phyloP scores from a whole-genome alignment of 129 eudicot species.

The Solidago caesia region DNA sequence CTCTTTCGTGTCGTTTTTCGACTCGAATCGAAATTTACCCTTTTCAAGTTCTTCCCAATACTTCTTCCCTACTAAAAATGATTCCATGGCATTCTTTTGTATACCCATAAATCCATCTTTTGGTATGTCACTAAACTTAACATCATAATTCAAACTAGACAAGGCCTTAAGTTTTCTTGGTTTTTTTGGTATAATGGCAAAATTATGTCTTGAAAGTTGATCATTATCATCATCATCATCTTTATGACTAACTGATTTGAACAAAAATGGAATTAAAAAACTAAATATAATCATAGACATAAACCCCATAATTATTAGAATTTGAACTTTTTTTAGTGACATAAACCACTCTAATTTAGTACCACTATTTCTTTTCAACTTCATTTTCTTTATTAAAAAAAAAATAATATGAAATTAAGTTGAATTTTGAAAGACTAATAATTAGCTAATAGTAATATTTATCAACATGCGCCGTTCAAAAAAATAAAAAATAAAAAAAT shows the following conservation, averaged over 20 bases:
- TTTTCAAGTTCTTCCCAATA: conserved; percentile 58
- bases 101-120: conserved; percentile 53
- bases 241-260: conserved; percentile 38
- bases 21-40: conserved; percentile 17
- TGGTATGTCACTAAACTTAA: conserved; percentile 26
- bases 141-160: conserved; percentile 53
- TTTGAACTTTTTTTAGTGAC: no score
- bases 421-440: no score
- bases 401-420: no score
- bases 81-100: conserved; percentile 60
- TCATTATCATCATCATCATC: not conserved
- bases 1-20: conserved; percentile 31
- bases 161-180: conserved; percentile 28
- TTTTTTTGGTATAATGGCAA: conserved; percentile 41
- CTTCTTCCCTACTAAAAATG: conserved; percentile 59
- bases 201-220: conserved; percentile 9
- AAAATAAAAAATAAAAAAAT: no score
- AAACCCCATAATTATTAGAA: conserved; percentile 30
- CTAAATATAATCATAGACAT: conserved; percentile 49
- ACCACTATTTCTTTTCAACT: no score
- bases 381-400: no score
- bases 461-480: no score
- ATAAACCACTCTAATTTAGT: no score
- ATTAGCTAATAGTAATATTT: no score
- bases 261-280: conserved; percentile 58